phyloP scores from a whole-genome alignment of 345 rosid species.

The Corchorus capsularis region DNA sequence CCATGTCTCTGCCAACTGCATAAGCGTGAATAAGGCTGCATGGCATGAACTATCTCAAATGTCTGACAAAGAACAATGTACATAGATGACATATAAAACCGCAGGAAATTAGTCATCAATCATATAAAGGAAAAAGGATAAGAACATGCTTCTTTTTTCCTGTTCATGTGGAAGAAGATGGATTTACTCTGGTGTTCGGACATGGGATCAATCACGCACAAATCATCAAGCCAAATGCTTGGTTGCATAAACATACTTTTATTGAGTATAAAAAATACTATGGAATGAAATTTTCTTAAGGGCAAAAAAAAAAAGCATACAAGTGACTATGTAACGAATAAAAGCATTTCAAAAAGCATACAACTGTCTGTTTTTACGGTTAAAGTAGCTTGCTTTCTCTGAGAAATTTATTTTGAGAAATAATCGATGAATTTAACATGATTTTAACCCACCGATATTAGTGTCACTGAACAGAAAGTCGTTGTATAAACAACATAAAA shows the following conservation, averaged over 20 bases:
- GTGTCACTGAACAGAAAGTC: background rate
- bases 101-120: background rate
- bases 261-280: background rate
- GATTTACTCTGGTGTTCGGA: too few species aligned
- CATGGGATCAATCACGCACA: too few species aligned
- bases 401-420: background rate
- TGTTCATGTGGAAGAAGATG: too few species aligned
- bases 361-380: background rate
- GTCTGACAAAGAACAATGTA: conserved; percentile 12
- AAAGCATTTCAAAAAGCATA: background rate
- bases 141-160: too few species aligned
- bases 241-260: background rate
- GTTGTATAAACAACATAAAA: background rate
- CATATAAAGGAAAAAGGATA: conserved; percentile 2
- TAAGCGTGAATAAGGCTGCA: conserved; percentile 99
- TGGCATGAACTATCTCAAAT: conserved; percentile 50
- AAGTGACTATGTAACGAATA: background rate
- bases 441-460: background rate
- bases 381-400: conserved; percentile 8
- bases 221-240: too few species aligned
- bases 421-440: background rate
- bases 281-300: background rate
- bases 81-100: conserved; percentile 11
- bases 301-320: background rate
- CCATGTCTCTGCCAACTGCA: conserved; percentile 99